Percentiles rank a stretch among this genome's conserved stretches.
phyloP scores from a whole-genome alignment of 1,284 basidiomycete genomes.

The Rhizoctonia solani region DNA sequence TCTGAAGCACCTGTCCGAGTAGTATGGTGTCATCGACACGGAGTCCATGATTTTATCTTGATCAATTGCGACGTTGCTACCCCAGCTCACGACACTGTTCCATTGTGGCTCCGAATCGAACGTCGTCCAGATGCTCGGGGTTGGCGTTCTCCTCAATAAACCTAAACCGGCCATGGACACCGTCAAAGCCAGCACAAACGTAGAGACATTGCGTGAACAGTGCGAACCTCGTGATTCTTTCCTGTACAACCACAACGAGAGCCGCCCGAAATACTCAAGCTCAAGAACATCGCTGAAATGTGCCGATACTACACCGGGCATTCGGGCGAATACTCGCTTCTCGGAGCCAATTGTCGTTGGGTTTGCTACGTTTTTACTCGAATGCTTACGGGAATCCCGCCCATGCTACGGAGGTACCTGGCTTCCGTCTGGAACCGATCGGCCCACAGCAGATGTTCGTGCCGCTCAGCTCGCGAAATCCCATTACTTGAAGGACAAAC shows the following conservation, averaged over 20 bases:
- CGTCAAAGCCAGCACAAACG: not conserved
- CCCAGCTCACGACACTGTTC: not conserved
- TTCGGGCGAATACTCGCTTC: not conserved
- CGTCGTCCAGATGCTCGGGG: not conserved
- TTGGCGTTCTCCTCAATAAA: not conserved
- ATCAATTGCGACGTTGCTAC: slow-evolving; percentile 6
- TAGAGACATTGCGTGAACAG: not conserved
- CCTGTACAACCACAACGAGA: not conserved
- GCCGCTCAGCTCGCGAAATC: no score
- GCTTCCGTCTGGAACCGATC: not conserved
- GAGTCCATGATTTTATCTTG: slow-evolving; percentile 17
- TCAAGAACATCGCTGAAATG: slow-evolving; percentile 13
- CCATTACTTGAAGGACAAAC: no score
- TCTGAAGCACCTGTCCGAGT: not conserved
- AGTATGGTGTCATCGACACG: slow-evolving; percentile 2
- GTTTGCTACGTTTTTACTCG: slow-evolving; percentile 14
- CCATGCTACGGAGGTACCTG: slow-evolving; percentile 15
- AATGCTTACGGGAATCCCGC: slow-evolving; percentile 1
- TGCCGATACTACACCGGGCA: not conserved
- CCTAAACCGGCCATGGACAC: not conserved
- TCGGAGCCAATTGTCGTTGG: slow-evolving; percentile 24
- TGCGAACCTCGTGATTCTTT: not conserved
- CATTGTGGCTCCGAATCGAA: slow-evolving; percentile 6
- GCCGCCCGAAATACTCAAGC: not conserved
- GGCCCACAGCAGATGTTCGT: not conserved